Percentiles rank a stretch among this genome's conserved stretches.
phyloP scores from a whole-genome alignment of 306 rosid genomes.

The Prunus padus region DNA sequence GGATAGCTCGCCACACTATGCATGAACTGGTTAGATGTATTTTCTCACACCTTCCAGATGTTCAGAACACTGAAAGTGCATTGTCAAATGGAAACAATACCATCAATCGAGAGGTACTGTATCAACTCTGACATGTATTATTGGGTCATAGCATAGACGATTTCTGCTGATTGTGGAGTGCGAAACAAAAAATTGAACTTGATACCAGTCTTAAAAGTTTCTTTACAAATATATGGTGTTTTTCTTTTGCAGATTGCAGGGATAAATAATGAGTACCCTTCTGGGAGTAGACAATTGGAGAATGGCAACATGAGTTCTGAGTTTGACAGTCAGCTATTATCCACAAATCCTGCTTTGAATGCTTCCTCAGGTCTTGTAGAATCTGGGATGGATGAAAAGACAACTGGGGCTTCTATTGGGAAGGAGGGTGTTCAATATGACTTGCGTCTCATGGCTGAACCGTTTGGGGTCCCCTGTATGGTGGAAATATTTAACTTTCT shows the following conservation, averaged over 20 bases:
- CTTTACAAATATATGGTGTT: constrained; percentile 16
- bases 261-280: constrained; percentile 52
- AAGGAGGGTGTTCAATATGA: constrained; percentile 62
- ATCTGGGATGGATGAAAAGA: constrained; percentile 57
- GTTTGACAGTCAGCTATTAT: constrained; percentile 55
- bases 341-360: constrained; percentile 47
- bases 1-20: constrained; percentile 86
- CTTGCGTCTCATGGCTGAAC: constrained; percentile 73
- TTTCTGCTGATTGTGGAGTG: background rate
- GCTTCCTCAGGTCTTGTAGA: constrained; percentile 42
- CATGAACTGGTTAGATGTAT: constrained; percentile 87
- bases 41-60: constrained; percentile 87
- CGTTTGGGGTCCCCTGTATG: constrained; percentile 98
- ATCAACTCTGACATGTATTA: background rate
- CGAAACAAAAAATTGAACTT: background rate
- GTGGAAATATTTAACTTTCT: constrained; percentile 88
- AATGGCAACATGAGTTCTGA: constrained; percentile 73
- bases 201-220: background rate
- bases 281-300: constrained; percentile 69
- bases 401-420: constrained; percentile 43
- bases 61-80: constrained; percentile 59
- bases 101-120: constrained; percentile 55
- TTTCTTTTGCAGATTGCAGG: constrained; percentile 58
- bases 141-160: background rate
- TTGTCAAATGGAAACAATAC: constrained; percentile 57